These are phyloP conservation scores for Mycena sanguinolenta DNA, from an alignment of 768 basidiomycete genomes.

Conservation along the genomic window DNA sequence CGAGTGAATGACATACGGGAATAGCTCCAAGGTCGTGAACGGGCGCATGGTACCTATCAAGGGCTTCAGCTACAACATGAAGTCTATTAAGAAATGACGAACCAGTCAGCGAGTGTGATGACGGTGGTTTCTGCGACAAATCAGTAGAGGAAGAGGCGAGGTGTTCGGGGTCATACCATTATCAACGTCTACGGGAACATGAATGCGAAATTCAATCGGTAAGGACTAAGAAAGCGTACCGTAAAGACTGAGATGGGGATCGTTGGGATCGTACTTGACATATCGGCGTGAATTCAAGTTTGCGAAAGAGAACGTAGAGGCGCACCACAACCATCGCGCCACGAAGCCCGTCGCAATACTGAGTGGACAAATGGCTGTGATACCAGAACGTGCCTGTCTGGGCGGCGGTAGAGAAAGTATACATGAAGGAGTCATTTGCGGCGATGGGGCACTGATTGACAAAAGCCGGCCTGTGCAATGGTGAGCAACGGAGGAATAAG, in stretches of 20 bases:
- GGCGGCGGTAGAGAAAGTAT: constrained; percentile 5
- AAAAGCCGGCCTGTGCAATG: neutral
- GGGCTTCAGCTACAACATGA: neutral
- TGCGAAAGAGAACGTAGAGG: too few species aligned
- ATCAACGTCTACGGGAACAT: constrained; percentile 47
- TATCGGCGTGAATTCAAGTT: too few species aligned
- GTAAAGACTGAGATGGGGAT: constrained; percentile 10
- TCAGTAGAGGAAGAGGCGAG: neutral
- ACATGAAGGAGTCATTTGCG: constrained; percentile 10
- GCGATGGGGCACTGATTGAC: constrained; percentile 26
- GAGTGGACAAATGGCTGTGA: constrained; percentile 35
- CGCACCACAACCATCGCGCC: constrained; percentile 50
- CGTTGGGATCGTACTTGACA: constrained; percentile 24
- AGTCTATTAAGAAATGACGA: neutral
- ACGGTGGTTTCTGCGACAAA: constrained; percentile 36
- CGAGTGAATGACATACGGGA: neutral
- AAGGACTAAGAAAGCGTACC: neutral
- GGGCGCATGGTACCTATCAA: neutral
- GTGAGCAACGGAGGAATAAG: neutral
- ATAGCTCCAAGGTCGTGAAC: neutral
- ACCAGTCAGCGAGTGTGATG: constrained; percentile 47
- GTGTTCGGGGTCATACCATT: constrained; percentile 48
- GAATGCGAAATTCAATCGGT: neutral
- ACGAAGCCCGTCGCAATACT: constrained; percentile 62
- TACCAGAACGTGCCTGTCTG: constrained; percentile 3